Evolutionary conservation across 2,329 filamentous ascomycete species (phyloP), one percentile per base, ranked within the genome.

Genomic region (Aspergillus candidus): DNA sequence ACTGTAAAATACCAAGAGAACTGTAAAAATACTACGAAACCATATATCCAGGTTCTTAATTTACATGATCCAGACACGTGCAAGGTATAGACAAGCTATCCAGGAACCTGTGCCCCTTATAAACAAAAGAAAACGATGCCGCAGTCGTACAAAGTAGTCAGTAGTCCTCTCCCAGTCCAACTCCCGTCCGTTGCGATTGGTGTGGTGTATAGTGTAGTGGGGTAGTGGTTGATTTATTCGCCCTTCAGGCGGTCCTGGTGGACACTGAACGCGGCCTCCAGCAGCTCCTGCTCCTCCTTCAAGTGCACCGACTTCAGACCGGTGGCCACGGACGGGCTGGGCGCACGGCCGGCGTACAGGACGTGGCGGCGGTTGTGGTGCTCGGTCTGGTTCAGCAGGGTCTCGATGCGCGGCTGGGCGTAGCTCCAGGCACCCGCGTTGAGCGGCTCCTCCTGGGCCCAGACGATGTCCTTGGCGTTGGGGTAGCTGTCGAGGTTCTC

Each of bases 351-450:
- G 48, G 93, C 93, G 69, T 97, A 98, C 82, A 96, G 88, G 65
- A 96, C 89, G 73, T 94, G 90, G 65, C 86, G 83, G 72, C 94
- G 83, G 74, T 97, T 91, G 72, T 94, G 77, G 72, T 94, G 77
- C 72, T 94, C 72, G 0, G 93, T 97, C 66, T 94, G 71, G 75
- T 97, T 96, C 55, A 98, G 78, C 54, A 98, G 73, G 7, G 91
- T 98, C 80, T 98, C 93, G 53, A 98, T 89, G 63, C 93, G 85
- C 29, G 93, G 93, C 73, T 98, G 93, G n/a, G 84, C 87, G 73
- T 93, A 97, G 65, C 82, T 89, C 93, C 93, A 98, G 37, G 88
- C 88, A 68, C 93, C 93, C 7, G 93, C 93, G 67, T 98, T 98
- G 48, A 98, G 80, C 29, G 93, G 93, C 76, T 98, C 93, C 70